phyloP scores from a whole-genome alignment of 106 monocot genomes.

The Dendrobium nobile region DNA sequence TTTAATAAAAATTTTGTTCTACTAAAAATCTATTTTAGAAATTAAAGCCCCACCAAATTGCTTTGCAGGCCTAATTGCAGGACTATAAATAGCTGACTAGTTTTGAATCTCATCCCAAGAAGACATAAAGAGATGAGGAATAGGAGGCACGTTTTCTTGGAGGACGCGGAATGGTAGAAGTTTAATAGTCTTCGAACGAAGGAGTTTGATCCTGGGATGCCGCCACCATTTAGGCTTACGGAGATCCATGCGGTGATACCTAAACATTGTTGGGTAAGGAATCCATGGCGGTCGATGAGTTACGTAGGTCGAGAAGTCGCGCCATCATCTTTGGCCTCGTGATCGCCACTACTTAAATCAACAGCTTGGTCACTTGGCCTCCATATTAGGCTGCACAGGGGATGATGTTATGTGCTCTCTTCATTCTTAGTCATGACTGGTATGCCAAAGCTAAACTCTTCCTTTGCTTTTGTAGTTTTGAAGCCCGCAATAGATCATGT shows the following conservation, averaged over 20 bases:
- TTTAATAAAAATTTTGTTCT: too few species aligned
- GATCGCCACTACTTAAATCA: slow-evolving; percentile 25
- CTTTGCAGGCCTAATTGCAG: too few species aligned
- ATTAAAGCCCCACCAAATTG: too few species aligned
- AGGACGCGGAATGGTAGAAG: not conserved
- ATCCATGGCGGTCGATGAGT: slow-evolving; percentile 52
- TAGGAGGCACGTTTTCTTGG: not conserved
- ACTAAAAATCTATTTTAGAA: too few species aligned
- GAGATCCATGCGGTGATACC: slow-evolving; percentile 68
- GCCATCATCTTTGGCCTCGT: slow-evolving; percentile 37
- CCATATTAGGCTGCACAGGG: slow-evolving; percentile 77
- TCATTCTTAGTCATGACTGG: slow-evolving; percentile 94
- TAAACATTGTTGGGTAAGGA: slow-evolving; percentile 60
- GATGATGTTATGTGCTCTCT: slow-evolving; percentile 95
- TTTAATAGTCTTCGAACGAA: not conserved
- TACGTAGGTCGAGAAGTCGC: slow-evolving; percentile 57
- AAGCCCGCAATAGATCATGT: not conserved
- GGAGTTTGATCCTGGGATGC: slow-evolving; percentile 39
- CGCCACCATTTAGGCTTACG: slow-evolving; percentile 61
- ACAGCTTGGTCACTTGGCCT: slow-evolving; percentile 45
- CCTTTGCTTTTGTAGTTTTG: not conserved
- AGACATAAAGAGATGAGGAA: not conserved
- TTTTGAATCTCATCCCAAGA: too few species aligned
- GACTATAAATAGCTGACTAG: too few species aligned
- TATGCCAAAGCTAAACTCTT: slow-evolving; percentile 2